Base-by-base conservation (phyloP, 2,329 filamentous ascomycete genomes). In the Paracamarosporium sp. region DNA sequence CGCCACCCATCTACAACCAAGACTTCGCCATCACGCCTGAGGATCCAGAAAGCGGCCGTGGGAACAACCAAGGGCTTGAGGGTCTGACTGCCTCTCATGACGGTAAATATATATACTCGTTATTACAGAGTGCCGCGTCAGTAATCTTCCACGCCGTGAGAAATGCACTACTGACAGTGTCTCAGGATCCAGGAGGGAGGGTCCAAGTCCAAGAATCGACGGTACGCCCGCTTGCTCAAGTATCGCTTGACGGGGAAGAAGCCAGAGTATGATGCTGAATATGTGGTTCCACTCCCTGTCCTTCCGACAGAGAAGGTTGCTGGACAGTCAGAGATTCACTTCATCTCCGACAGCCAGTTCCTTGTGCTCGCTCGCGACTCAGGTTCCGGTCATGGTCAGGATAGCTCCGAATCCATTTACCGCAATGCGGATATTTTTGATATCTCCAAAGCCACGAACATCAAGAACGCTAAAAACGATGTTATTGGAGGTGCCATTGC, bases 1-100 rank as follows among this genome's bases (percentile, higher is more conserved):
- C 84, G 12, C 84, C 89, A 0, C 87, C 88, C 3, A 78, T 84
- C 47, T 90, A 89, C 68, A 72, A 86, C 51, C 79, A 80, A 0
- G 71, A 80, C 13, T 69, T 80, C 15, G 69, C 76, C 9, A 80
- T 85, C 2, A 75, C 72, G 2, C 89, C 89, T 0, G 80, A 77
- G 13, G 80, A 89, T 61, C 86, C 88, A 0, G 79, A 81, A 1
- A 83, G 83, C 0, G 90, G 90, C 12, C 84, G 90, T 20, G 80
- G 83, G 53, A 91, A 92, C 73, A 92, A 92, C 73, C 88, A 91
- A 70, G 89, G 90, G n/a, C 85, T 92, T 47, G 90, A 92, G 74
- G 89, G 86, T 0, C 75, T 92, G 47, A 88, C 87, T 0, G 75
- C 84, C n/a, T 86, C 84, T 3, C 79, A 82, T 0, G 85, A 90